Conservation (phyloP, 306 rosid genomes). For the Aeschynomene evenia region DNA sequence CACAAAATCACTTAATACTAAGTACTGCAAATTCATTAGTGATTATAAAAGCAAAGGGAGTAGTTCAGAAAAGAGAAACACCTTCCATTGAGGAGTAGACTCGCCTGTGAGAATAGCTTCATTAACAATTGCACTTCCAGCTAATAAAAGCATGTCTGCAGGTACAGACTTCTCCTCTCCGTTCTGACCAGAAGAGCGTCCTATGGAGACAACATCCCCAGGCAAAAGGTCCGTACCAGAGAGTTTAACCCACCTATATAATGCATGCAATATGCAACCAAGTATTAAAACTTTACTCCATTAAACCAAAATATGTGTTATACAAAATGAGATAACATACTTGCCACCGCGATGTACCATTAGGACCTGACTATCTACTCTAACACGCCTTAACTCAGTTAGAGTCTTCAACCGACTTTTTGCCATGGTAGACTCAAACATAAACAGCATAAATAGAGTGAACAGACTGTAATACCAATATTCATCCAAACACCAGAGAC, state of each 20-base stretch:
- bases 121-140: slow-evolving; percentile 93
- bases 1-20: neutral
- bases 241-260: slow-evolving; percentile 85
- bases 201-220: slow-evolving; percentile 94
- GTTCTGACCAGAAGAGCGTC: slow-evolving; percentile 76
- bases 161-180: slow-evolving; percentile 98
- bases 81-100: slow-evolving; percentile 99
- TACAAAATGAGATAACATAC: slow-evolving; percentile 52
- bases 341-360: slow-evolving; percentile 97
- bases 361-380: slow-evolving; percentile 87
- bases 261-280: slow-evolving; percentile 28
- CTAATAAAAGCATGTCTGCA: slow-evolving; percentile 97
- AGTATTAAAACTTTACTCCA: slow-evolving; percentile 15
- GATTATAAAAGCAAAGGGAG: slow-evolving; percentile 18
- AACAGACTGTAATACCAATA: slow-evolving; percentile 99
- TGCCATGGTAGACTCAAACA: slow-evolving; percentile 99
- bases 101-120: slow-evolving; percentile 99
- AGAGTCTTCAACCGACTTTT: slow-evolving; percentile 93
- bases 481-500: slow-evolving; percentile 99
- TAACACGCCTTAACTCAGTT: slow-evolving; percentile 94
- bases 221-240: slow-evolving; percentile 95
- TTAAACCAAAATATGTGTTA: slow-evolving; percentile 21
- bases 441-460: slow-evolving; percentile 90
- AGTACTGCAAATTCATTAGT: neutral
- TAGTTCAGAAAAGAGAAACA: slow-evolving; percentile 49